phyloP scores from a whole-genome alignment of 192 early-diverging fungal genomes.

The Backusella luteola region DNA sequence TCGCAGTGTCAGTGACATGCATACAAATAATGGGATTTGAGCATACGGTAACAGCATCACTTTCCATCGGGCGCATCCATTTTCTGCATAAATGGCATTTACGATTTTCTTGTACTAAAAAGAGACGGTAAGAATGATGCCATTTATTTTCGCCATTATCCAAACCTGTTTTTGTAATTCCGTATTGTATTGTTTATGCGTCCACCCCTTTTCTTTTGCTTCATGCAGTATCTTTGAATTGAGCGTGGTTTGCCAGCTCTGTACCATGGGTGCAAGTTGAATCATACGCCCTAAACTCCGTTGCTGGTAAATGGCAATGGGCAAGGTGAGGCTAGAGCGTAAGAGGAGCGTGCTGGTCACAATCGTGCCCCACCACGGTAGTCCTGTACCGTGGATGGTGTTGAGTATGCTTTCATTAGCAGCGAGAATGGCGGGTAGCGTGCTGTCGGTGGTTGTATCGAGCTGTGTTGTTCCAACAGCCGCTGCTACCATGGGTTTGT shows the following conservation, averaged over 20 bases:
- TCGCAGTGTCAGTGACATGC: slow-evolving; percentile 64
- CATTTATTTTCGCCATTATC: neutral
- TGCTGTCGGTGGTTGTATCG: neutral
- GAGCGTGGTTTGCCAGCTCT: slow-evolving; percentile 45
- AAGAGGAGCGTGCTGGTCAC: slow-evolving; percentile 46
- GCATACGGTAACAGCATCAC: slow-evolving; percentile 65
- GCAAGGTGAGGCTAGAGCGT: slow-evolving; percentile 49
- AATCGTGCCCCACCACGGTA: slow-evolving; percentile 63
- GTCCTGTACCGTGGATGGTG: slow-evolving; percentile 37
- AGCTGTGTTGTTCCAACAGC: neutral
- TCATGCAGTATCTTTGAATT: slow-evolving; percentile 43
- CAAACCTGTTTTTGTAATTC: slow-evolving; percentile 50
- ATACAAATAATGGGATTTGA: slow-evolving; percentile 77
- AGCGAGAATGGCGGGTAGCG: slow-evolving; percentile 31
- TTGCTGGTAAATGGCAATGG: slow-evolving; percentile 62
- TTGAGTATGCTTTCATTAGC: slow-evolving; percentile 45
- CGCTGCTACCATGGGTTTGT: neutral
- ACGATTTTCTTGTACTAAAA: slow-evolving; percentile 47
- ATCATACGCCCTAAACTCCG: slow-evolving; percentile 45
- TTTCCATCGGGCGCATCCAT: slow-evolving; percentile 60
- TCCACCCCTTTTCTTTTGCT: slow-evolving; percentile 34
- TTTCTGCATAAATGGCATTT: slow-evolving; percentile 54
- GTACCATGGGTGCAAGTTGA: slow-evolving; percentile 46
- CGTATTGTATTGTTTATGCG: slow-evolving; percentile 44
- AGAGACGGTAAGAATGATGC: neutral